phyloP scores from a whole-genome alignment of 139 green algal species.

The Astrephomene gubernaculifera region DNA sequence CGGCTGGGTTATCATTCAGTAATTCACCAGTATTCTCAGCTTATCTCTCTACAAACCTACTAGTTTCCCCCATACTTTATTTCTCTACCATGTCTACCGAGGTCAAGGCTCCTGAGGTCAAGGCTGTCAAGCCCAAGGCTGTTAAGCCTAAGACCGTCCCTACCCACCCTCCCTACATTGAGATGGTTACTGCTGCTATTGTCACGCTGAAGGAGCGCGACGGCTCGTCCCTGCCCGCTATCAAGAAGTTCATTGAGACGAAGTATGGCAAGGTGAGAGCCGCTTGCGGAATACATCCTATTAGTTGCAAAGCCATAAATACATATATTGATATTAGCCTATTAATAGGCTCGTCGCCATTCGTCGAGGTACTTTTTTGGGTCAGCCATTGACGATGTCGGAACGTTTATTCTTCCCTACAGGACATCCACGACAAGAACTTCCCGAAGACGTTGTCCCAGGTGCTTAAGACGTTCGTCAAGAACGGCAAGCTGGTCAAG shows the following conservation, averaged over 20 bases:
- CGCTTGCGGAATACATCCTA: no score
- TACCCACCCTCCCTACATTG: constrained; percentile 39
- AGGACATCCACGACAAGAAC: constrained; percentile 49
- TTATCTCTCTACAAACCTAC: neutral
- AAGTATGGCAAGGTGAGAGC: constrained; percentile 65
- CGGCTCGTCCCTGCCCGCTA: constrained; percentile 75
- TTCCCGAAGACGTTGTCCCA: constrained; percentile 72
- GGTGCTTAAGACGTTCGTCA: constrained; percentile 67
- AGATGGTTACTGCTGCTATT: constrained; percentile 69
- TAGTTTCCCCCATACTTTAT: neutral
- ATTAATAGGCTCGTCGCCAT: no score
- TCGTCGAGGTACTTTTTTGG: no score
- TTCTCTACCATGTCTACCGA: neutral
- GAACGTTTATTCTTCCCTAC: no score
- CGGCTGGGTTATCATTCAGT: neutral
- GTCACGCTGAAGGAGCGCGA: constrained; percentile 82
- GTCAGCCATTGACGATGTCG: no score
- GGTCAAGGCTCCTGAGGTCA: constrained; percentile 12
- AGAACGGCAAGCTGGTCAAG: constrained; percentile 76
- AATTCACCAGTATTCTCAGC: neutral
- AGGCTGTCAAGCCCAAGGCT: constrained; percentile 36
- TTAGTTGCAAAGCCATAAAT: no score
- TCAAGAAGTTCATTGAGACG: constrained; percentile 83
- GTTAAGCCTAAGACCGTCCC: constrained; percentile 17
- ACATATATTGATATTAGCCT: no score